Conservation (phyloP, 1,139 yeast genomes). For the Geotrichum candidum region DNA sequence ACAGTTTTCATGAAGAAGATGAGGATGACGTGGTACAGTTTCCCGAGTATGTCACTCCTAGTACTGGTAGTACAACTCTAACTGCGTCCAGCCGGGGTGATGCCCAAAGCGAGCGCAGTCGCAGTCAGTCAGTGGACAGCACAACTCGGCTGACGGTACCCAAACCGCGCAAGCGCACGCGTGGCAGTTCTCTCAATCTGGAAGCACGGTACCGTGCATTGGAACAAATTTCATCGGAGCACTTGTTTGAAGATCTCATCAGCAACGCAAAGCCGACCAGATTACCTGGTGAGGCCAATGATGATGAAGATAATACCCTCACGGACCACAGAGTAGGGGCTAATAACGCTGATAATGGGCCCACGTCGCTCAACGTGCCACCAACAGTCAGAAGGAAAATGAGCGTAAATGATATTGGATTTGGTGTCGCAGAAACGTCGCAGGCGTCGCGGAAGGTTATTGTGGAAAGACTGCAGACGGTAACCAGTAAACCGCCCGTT, state of each 20-base stretch:
- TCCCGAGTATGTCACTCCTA: not conserved
- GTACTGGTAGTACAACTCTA: not conserved
- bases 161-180: not conserved
- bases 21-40: constrained; percentile 4
- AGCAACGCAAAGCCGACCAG: constrained; percentile 1
- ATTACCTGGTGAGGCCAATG: not conserved
- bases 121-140: constrained; percentile 4
- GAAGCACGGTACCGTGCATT: constrained; percentile 28
- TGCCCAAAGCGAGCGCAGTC: not conserved
- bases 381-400: constrained; percentile 11
- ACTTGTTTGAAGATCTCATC: constrained; percentile 10
- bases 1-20: not conserved
- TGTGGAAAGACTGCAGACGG: constrained; percentile 57
- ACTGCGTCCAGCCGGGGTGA: not conserved
- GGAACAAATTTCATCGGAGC: constrained; percentile 8
- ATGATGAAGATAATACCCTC: constrained; percentile 13
- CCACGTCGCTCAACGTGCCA: not conserved
- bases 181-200: constrained; percentile 16
- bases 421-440: constrained; percentile 30
- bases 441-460: constrained; percentile 41
- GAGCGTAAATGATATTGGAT: constrained; percentile 24
- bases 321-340: constrained; percentile 2
- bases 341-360: constrained; percentile 6
- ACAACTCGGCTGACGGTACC: not conserved
- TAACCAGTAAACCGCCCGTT: constrained; percentile 53